Percentiles rank a stretch among this genome's conserved stretches.
Evolutionary conservation across 306 rosid genomes (phyloP).

Genomic region (Cicer bijugum): DNA sequence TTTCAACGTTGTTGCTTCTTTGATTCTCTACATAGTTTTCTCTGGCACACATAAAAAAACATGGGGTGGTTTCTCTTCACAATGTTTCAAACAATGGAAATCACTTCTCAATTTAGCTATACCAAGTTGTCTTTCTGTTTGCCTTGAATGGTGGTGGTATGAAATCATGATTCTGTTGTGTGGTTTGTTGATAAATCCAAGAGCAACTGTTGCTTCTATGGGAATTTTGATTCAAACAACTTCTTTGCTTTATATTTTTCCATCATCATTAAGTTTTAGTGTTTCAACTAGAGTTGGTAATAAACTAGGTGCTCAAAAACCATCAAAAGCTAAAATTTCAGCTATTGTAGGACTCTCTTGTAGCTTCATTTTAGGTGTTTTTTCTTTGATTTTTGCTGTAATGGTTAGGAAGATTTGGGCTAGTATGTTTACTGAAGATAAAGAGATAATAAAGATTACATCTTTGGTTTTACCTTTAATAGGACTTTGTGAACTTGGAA

Average conservation of each 20-base stretch:
- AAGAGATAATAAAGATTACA: slow-evolving; percentile 64
- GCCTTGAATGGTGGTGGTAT: slow-evolving; percentile 99
- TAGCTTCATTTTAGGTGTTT: slow-evolving; percentile 65
- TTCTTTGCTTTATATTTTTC: slow-evolving; percentile 84
- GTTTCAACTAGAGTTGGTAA: slow-evolving; percentile 92
- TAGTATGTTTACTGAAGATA: slow-evolving; percentile 72
- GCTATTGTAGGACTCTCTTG: slow-evolving; percentile 78
- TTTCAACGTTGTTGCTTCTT: slow-evolving; percentile 70
- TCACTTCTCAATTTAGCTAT: slow-evolving; percentile 67
- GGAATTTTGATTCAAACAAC: slow-evolving; percentile 93
- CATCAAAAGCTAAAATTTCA: slow-evolving; percentile 64
- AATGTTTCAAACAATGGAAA: slow-evolving; percentile 75
- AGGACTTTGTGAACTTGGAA: slow-evolving; percentile 91
- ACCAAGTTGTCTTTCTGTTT: slow-evolving; percentile 91
- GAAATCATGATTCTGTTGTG: slow-evolving; percentile 88
- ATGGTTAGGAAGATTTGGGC: slow-evolving; percentile 81
- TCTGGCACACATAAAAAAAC: slow-evolving; percentile 68
- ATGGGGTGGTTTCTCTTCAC: slow-evolving; percentile 78
- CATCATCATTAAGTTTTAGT: slow-evolving; percentile 88
- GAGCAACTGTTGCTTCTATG: slow-evolving; percentile 90
- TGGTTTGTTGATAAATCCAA: slow-evolving; percentile 68
- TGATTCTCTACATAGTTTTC: slow-evolving; percentile 62
- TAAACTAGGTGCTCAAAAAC: slow-evolving; percentile 75
- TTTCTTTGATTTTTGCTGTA: slow-evolving; percentile 61
- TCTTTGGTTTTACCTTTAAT: slow-evolving; percentile 79